Evolutionary conservation across 164 flowering plant genomes (phyloP), one percentile per base, ranked within the genome.

Genomic region (Macadamia tetraphylla): DNA sequence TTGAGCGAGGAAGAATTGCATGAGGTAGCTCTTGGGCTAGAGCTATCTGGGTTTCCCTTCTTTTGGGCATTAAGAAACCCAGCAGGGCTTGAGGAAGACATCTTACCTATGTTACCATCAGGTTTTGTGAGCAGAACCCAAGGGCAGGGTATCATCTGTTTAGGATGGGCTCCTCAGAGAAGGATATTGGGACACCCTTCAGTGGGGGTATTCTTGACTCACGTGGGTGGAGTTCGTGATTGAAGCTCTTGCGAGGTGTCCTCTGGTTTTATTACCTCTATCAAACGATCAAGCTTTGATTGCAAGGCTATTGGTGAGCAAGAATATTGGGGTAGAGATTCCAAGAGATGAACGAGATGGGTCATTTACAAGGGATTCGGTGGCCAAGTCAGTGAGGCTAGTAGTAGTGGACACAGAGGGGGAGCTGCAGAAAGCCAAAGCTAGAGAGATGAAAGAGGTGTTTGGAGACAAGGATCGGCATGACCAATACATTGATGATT

Each of bases 221-320:
- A 87, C 65, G 88, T 32, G 96, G 92, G 1, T 85, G 85, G 86
- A 81, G 79, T 74, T 88, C 89, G 78, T 80, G 0, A 61, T 83
- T 0, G 96, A 90, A 72, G 86, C 78, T 0, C 74, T 86, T 0
- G 58, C 70, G 2, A 91, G 92, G 7, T 72, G 76, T 11, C 80
- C 76, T 29, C 49, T 85, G 62, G 71, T 89, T 8, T 15, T 81
- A 42, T 62, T 87, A 44, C 91, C 89, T 0, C 42, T 85, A 29
- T 5, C 77, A 62, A 76, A 77, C 40, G 87, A 84, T 35, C 91
- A 87, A 70, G 85, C 81, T 6, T 18, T 84, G 49, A 82, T 82
- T 59, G 77, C 86, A 0, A 82, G 91, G 73, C 60, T 85, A 53
- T 49, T 87, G 67, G 76, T 66, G 0, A 86, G 70, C 62, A 79